Conservation (phyloP, 352 stramenopile genomes). For the Globisporangium mamillatum region DNA sequence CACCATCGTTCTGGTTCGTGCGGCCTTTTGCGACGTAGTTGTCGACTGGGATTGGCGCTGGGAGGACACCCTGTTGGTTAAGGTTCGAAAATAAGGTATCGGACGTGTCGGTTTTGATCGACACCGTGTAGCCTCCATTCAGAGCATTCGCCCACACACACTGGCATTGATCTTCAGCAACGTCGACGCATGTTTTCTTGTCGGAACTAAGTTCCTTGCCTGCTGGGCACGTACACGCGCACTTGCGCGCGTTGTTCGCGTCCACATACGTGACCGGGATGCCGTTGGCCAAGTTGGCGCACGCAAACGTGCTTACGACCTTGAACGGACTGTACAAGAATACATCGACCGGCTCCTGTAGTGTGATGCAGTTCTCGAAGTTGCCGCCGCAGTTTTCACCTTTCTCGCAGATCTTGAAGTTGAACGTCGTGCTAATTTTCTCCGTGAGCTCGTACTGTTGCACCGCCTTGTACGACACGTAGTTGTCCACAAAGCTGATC, state of each 20-base stretch:
- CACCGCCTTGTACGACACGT: conserved; percentile 10
- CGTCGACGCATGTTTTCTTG: conserved; percentile 26
- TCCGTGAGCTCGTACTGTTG: conserved; percentile 12
- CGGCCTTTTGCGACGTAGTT: conserved; percentile 50
- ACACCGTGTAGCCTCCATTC: conserved; percentile 18
- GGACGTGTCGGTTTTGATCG: conserved; percentile 14
- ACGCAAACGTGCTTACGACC: conserved; percentile 36
- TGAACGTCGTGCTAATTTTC: conserved; percentile 19
- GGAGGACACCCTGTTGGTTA: too few relatives aligned
- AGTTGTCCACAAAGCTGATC: conserved; percentile 18
- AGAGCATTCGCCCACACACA: conserved; percentile 39
- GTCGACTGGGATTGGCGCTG: conserved; percentile 45
- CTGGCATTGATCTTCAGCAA: conserved; percentile 26
- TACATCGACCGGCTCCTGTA: conserved; percentile 37
- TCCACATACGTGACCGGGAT: conserved; percentile 49
- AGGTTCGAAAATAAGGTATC: too few relatives aligned
- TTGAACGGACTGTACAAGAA: conserved; percentile 73
- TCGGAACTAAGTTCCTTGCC: conserved; percentile 26
- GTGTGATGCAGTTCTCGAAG: conserved; percentile 34
- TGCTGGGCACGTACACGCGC: conserved; percentile 51
- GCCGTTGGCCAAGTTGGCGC: conserved; percentile 25
- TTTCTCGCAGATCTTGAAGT: conserved; percentile 25
- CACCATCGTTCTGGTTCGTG: conserved; percentile 22
- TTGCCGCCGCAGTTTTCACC: conserved; percentile 20
- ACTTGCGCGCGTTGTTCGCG: conserved; percentile 29